Evolutionary conservation across 73 alveolate species (phyloP).

Genomic region (Paramecium primaurelia): DNA sequence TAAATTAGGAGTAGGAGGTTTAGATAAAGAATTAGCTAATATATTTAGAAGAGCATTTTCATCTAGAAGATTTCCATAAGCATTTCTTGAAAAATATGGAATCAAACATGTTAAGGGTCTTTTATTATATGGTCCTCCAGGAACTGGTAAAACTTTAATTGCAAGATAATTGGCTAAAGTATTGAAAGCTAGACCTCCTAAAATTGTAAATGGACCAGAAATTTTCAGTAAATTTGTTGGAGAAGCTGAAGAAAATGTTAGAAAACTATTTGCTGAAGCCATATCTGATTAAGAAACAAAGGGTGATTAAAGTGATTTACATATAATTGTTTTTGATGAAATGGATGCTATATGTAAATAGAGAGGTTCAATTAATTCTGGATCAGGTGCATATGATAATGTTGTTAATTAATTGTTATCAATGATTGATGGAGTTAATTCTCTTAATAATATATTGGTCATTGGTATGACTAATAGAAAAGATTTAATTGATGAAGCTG

Average conservation of each 20-base stretch:
- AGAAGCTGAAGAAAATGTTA: constrained; percentile 79
- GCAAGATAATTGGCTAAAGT: constrained; percentile 84
- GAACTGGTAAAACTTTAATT: constrained; percentile 78
- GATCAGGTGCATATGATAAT: constrained; percentile 98
- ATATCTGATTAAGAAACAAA: constrained; percentile 74
- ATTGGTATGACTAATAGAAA: constrained; percentile 98
- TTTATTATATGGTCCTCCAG: constrained; percentile 85
- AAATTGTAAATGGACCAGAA: constrained; percentile 86
- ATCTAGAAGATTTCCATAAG: constrained; percentile 90
- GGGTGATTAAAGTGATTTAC: not conserved
- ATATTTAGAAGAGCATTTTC: constrained; percentile 91
- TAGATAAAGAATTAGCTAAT: constrained; percentile 94
- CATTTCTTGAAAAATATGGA: constrained; percentile 96
- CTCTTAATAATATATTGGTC: constrained; percentile 97
- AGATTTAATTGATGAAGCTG: constrained; percentile 99
- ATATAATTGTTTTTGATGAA: constrained; percentile 98
- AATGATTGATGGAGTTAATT: constrained; percentile 98
- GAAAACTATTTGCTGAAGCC: constrained; percentile 72
- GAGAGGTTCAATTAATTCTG: constrained; percentile 96
- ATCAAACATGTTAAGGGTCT: constrained; percentile 82
- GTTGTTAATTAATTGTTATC: constrained; percentile 98
- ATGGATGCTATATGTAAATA: constrained; percentile 99
- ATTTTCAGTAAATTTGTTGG: constrained; percentile 81
- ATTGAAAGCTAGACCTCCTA: constrained; percentile 72
- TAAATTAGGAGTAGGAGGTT: constrained; percentile 99